A percentile compares a stretch with the other conserved stretches of the same genome.
phyloP scores from a whole-genome alignment of 23 red algal genomes.

The Gracilaria vermiculophylla region DNA sequence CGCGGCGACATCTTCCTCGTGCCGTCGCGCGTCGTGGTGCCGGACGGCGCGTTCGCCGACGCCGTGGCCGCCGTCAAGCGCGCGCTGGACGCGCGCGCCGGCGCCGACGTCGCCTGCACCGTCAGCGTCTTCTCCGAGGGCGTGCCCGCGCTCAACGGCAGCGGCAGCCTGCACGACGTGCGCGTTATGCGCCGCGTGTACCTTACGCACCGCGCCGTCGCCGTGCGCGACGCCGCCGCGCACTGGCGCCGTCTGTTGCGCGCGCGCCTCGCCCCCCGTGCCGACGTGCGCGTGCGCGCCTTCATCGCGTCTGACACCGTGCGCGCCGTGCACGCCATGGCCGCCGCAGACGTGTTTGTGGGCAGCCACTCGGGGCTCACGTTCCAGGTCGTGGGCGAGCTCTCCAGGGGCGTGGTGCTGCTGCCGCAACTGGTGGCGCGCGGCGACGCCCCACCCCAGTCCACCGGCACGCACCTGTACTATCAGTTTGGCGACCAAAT shows the following conservation, averaged over 20 bases:
- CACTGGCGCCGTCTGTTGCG: neutral
- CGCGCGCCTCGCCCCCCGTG: neutral
- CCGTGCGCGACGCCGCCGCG: neutral
- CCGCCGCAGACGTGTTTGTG: slow-evolving; percentile 36
- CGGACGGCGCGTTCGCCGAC: slow-evolving; percentile 16
- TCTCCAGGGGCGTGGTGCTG: slow-evolving; percentile 6
- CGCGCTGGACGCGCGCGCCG: neutral
- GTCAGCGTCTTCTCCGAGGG: slow-evolving; percentile 14
- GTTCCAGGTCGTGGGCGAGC: neutral
- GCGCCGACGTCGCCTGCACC: neutral
- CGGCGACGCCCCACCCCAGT: neutral
- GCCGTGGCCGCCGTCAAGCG: neutral
- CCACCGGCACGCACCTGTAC: neutral
- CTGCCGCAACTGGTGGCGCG: neutral
- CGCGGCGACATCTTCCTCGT: slow-evolving; percentile 39
- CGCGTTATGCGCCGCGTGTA: neutral
- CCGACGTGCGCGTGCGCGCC: neutral
- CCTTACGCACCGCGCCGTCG: neutral
- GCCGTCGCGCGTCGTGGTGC: neutral
- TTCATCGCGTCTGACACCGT: slow-evolving; percentile 36
- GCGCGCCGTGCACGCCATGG: slow-evolving; percentile 1
- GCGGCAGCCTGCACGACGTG: neutral
- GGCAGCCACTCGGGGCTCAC: slow-evolving; percentile 5
- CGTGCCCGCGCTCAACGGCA: neutral
- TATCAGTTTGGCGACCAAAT: neutral